phyloP scores from a whole-genome alignment of 23 red algal species.

The Cyanidium caldarium region DNA sequence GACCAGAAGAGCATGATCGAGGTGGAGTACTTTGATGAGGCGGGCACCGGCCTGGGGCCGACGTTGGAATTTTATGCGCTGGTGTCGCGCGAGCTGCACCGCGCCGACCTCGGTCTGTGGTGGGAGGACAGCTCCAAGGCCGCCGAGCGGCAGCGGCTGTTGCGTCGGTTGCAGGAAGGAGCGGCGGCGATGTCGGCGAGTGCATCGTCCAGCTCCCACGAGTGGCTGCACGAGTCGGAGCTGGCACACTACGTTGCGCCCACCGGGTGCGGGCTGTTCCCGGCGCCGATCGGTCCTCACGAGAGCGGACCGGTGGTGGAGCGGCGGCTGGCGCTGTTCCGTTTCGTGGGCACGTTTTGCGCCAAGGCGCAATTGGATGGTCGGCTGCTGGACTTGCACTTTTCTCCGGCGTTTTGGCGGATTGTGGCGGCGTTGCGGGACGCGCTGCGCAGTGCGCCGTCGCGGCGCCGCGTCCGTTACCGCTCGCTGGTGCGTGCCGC shows the following conservation, averaged over 20 bases:
- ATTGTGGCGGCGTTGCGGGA: conserved; percentile 39
- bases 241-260: conserved; percentile 34
- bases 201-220: no score
- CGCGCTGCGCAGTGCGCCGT: neutral
- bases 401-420: conserved; percentile 45
- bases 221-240: no score
- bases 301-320: conserved; percentile 2
- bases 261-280: conserved; percentile 69
- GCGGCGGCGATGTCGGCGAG: neutral
- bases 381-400: conserved; percentile 69
- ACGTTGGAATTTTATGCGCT: conserved; percentile 97
- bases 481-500: neutral
- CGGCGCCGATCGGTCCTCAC: conserved; percentile 17
- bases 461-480: neutral
- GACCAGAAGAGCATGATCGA: conserved; percentile 65
- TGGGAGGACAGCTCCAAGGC: conserved; percentile 6
- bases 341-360: conserved; percentile 60
- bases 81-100: conserved; percentile 75
- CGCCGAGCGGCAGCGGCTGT: neutral
- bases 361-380: conserved; percentile 93
- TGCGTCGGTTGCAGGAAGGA: neutral
- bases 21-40: conserved; percentile 89
- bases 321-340: conserved; percentile 34
- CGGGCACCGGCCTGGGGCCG: conserved; percentile 83
- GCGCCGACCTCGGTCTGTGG: conserved; percentile 58